These are phyloP conservation scores for Benincasa hispida DNA, from an alignment of 306 rosid species.

Conservation along the genomic window DNA sequence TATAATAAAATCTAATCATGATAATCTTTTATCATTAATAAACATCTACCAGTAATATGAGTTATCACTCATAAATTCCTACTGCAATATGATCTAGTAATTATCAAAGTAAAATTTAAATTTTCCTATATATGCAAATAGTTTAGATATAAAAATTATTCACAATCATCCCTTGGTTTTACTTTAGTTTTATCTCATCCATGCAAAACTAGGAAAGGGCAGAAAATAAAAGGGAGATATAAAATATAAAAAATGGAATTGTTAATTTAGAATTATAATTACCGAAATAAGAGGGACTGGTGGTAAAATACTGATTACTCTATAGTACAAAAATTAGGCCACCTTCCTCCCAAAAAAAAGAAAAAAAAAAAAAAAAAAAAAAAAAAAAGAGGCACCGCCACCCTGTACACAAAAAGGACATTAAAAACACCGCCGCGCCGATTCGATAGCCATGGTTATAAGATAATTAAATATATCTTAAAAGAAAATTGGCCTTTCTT, in stretches of 20 bases:
- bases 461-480: background rate
- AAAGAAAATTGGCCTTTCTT: background rate
- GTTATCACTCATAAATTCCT: too few species aligned
- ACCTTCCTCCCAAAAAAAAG: background rate
- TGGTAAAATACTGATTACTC: background rate
- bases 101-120: too few species aligned
- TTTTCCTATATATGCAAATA: too few species aligned
- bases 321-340: conserved; percentile 6
- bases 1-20: too few species aligned
- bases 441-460: background rate
- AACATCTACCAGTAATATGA: too few species aligned
- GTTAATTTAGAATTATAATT: background rate
- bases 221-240: background rate
- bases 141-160: too few species aligned
- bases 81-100: too few species aligned
- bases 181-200: background rate
- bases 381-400: background rate
- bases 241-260: background rate
- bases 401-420: background rate
- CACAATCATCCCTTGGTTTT: too few species aligned
- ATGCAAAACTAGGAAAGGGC: background rate
- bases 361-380: background rate
- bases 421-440: background rate
- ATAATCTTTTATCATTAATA: too few species aligned
- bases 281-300: background rate